Percentiles rank a stretch among this genome's conserved stretches.
phyloP scores from a whole-genome alignment of 2,329 filamentous ascomycete species.

The Talaromyces atroroseus region DNA sequence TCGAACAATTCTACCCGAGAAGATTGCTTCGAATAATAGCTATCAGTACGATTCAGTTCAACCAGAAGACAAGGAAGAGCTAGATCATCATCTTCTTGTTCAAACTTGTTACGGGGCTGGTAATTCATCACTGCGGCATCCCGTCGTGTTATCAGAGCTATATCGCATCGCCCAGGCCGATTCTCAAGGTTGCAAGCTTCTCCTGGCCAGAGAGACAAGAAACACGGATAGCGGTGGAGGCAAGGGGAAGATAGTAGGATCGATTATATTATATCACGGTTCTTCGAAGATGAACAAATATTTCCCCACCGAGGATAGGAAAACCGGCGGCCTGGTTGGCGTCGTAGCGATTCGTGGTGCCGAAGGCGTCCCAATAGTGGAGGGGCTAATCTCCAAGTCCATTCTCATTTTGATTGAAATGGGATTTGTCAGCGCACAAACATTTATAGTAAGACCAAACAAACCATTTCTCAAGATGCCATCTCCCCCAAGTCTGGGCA shows the following conservation, averaged over 20 bases:
- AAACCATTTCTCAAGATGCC: background rate
- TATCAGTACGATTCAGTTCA: slow-evolving; percentile 6
- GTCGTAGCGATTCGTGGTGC: slow-evolving; percentile 3
- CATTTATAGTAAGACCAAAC: slow-evolving; percentile 3
- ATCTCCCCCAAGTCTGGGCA: background rate
- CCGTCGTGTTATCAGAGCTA: slow-evolving; percentile 8
- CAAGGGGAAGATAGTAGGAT: slow-evolving; percentile 10
- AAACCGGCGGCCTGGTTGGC: slow-evolving; percentile 5
- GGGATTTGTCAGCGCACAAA: slow-evolving; percentile 11
- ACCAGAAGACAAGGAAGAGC: slow-evolving; percentile 7
- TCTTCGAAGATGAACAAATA: slow-evolving; percentile 11
- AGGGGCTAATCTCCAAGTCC: slow-evolving; percentile 6
- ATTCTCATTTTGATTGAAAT: slow-evolving; percentile 8
- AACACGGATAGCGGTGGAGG: background rate
- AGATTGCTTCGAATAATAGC: slow-evolving; percentile 1
- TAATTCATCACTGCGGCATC: slow-evolving; percentile 7
- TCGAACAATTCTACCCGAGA: background rate
- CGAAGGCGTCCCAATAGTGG: slow-evolving; percentile 1
- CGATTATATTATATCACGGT: slow-evolving; percentile 8
- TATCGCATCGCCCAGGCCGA: slow-evolving; percentile 7
- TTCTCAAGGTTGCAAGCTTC: slow-evolving; percentile 10
- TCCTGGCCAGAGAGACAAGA: slow-evolving; percentile 3
- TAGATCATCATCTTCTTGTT: slow-evolving; percentile 7
- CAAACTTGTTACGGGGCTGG: slow-evolving; percentile 7
- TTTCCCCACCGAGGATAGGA: slow-evolving; percentile 9